Conservation (phyloP, 495 filamentous ascomycete genomes). For the Aspergillus homomorphus region DNA sequence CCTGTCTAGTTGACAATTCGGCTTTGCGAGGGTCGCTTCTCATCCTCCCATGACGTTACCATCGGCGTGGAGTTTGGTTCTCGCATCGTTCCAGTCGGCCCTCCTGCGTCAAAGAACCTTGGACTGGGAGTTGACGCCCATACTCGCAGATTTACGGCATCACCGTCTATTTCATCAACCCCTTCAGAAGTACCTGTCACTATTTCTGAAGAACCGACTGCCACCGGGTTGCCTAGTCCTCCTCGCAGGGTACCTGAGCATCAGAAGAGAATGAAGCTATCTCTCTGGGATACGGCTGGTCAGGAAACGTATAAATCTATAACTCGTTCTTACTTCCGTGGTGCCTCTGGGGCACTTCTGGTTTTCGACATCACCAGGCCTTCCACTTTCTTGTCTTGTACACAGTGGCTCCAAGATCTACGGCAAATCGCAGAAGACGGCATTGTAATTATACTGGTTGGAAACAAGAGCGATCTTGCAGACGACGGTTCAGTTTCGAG, state of each 20-base stretch:
- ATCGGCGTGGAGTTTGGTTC: slow-evolving; percentile 98
- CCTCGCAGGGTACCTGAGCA: slow-evolving; percentile 33
- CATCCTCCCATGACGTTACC: slow-evolving; percentile 88
- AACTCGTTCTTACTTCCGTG: slow-evolving; percentile 92
- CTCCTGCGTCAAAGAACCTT: slow-evolving; percentile 52
- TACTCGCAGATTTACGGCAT: slow-evolving; percentile 9
- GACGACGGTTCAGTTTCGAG: slow-evolving; percentile 48
- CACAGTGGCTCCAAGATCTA: slow-evolving; percentile 88
- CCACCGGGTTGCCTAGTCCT: slow-evolving; percentile 36
- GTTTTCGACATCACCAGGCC: slow-evolving; percentile 92
- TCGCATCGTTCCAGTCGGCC: slow-evolving; percentile 87
- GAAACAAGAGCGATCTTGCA: slow-evolving; percentile 87
- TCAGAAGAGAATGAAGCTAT: slow-evolving; percentile 77
- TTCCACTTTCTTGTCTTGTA: slow-evolving; percentile 80
- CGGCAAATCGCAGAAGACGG: slow-evolving; percentile 89
- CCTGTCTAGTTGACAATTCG: slow-evolving; percentile 74
- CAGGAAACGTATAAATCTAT: slow-evolving; percentile 97
- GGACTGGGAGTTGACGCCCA: slow-evolving; percentile 35
- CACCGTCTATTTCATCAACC: slow-evolving; percentile 4
- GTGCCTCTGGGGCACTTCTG: slow-evolving; percentile 84
- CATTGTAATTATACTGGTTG: slow-evolving; percentile 90
- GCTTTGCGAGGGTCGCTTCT: slow-evolving; percentile 95
- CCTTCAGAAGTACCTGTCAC: slow-evolving; percentile 12
- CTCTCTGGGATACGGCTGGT: slow-evolving; percentile 93
- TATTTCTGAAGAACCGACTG: slow-evolving; percentile 18